Evolutionary conservation across 441 rosid genomes (phyloP), one percentile per base, ranked within the genome.

Genomic region (Pelargonium cotyledonis): DNA sequence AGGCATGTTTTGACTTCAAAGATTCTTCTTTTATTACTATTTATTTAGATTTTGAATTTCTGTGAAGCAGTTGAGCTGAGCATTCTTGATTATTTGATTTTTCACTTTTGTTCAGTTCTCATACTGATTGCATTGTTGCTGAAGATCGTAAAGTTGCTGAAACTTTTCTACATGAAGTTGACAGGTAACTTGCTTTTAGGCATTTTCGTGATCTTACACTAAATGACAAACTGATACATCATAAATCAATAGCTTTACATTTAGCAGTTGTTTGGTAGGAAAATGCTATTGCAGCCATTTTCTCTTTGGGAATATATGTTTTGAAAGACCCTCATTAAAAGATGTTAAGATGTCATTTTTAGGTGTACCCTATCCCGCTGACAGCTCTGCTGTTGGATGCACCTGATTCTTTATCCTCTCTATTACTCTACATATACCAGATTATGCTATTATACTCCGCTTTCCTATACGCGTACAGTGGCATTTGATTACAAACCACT

Each of bases 61-160:
- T 15, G 14, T n/a, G 57, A 49, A n/a, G 57, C 57, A 49, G 57
- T 49, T n/a, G n/a, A 18, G n/a, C n/a, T n/a, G n/a, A n/a, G 63
- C 5, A 16, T 58, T 1, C 2, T 8, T 5, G 8, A 58, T 7
- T n/a, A n/a, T 70, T 9, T 23, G 35, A 26, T 19, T 60, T 60
- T 29, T 9, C 19, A 47, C 46, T 63, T 68, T 43, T 66, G n/a
- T 69, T 57, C 80, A 83, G 86, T 72, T 73, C 83, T 47, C 86
- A 83, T 55, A 83, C 86, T 26, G 86, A 83, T 57, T 81, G 83
- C 64, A 76, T 83, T 61, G 55, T 81, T 11, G 71, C 84, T 3
- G 84, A 81, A 74, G 80, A 83, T 53, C 46, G 53, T 0, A 70
- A 77, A 76, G 79, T 61, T 61, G 83, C 76, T 40, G 80, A 81